Percentiles rank a stretch among this genome's conserved stretches.
These are phyloP conservation scores for Colletotrichum higginsianum DNA, from an alignment of 2,329 filamentous ascomycete species.

Conservation along the genomic window DNA sequence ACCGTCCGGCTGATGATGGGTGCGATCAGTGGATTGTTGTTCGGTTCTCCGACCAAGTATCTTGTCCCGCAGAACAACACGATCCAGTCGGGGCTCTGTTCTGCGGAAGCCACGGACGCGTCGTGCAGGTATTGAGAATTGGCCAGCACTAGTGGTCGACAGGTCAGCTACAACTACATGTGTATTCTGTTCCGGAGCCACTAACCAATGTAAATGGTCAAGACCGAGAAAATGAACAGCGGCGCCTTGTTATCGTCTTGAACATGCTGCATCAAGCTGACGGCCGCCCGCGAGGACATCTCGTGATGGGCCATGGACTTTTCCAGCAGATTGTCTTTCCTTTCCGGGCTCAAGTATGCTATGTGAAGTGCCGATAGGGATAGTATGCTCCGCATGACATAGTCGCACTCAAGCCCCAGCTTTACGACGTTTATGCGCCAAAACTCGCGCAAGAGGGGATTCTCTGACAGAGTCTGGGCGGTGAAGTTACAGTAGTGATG, in stretches of 20 bases:
- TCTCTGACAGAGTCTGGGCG: constrained; percentile 60
- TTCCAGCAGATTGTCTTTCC: constrained; percentile 34
- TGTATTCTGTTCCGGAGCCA: too few relatives aligned
- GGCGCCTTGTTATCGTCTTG: constrained; percentile 39
- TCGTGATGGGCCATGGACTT: constrained; percentile 48
- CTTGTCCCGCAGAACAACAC: constrained; percentile 41
- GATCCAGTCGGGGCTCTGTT: constrained; percentile 44
- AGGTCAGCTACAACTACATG: not conserved
- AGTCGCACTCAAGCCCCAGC: constrained; percentile 62
- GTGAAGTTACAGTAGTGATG: constrained; percentile 68
- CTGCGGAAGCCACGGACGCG: constrained; percentile 21
- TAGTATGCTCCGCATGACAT: constrained; percentile 64
- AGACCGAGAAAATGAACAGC: constrained; percentile 40
- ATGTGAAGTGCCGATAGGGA: constrained; percentile 66
- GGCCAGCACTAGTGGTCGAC: constrained; percentile 25
- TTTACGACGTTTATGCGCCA: constrained; percentile 64
- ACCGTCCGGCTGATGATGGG: constrained; percentile 38
- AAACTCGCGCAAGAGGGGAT: constrained; percentile 58
- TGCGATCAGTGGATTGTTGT: constrained; percentile 26
- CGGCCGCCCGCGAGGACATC: constrained; percentile 49
- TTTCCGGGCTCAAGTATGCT: constrained; percentile 49
- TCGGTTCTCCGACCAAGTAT: constrained; percentile 34
- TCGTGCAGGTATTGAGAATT: constrained; percentile 38
- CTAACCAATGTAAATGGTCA: constrained; percentile 42
- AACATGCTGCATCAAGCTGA: constrained; percentile 45